phyloP scores from a whole-genome alignment of 1,139 yeast genomes.

The Nadsonia commutata region DNA sequence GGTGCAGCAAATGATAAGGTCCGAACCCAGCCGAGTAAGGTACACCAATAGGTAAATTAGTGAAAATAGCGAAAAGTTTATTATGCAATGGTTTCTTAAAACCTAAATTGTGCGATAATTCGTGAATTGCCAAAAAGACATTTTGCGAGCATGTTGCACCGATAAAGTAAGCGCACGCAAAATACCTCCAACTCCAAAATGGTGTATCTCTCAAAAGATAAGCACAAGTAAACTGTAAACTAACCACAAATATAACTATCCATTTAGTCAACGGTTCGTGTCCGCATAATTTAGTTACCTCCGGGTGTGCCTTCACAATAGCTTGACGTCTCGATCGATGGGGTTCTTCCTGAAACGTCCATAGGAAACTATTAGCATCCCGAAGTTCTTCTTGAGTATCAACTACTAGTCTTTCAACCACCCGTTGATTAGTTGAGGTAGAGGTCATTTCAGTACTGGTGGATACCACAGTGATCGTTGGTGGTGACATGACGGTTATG shows the following conservation, averaged over 20 bases:
- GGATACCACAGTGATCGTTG: no score
- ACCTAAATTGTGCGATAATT: conserved; percentile 71
- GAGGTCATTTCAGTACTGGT: no score
- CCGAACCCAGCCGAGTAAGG: conserved; percentile 87
- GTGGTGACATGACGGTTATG: no score
- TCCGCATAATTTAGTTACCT: conserved; percentile 67
- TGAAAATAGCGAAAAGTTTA: conserved; percentile 59
- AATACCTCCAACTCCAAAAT: conserved; percentile 40
- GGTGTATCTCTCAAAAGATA: conserved; percentile 41
- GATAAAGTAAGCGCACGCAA: conserved; percentile 52
- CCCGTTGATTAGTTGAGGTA: neutral
- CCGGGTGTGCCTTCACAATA: conserved; percentile 63
- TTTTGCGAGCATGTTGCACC: conserved; percentile 86
- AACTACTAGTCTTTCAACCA: neutral
- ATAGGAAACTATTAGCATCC: conserved; percentile 34
- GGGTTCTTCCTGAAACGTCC: conserved; percentile 76
- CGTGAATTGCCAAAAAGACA: conserved; percentile 76
- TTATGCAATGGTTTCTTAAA: conserved; percentile 68
- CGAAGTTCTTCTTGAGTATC: conserved; percentile 13
- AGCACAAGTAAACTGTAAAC: conserved; percentile 49
- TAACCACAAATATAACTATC: conserved; percentile 49
- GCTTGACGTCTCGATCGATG: conserved; percentile 61
- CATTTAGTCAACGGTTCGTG: conserved; percentile 78
- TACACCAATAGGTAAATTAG: conserved; percentile 76
- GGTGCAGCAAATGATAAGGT: conserved; percentile 86